phyloP scores from a whole-genome alignment of 2,329 filamentous ascomycete species.

The Gaeumannomyces sp. region DNA sequence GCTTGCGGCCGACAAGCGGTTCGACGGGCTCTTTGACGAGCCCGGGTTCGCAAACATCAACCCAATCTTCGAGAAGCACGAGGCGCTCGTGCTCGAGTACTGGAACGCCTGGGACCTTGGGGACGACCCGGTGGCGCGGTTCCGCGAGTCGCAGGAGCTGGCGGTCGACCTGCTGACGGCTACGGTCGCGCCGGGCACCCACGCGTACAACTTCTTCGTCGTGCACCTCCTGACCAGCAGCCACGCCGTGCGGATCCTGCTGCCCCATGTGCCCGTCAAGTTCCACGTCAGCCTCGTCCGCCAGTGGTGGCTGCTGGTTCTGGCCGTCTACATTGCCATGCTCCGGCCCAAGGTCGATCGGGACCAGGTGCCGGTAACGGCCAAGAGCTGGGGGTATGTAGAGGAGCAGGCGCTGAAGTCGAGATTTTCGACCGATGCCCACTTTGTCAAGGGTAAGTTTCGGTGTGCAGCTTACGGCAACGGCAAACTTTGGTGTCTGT shows the following conservation, averaged over 20 bases:
- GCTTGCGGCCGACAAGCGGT: slow-evolving; percentile 61
- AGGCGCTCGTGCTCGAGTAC: slow-evolving; percentile 70
- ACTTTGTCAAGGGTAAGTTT: slow-evolving; percentile 72
- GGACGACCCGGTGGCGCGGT: slow-evolving; percentile 61
- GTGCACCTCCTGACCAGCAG: slow-evolving; percentile 78
- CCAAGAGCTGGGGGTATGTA: slow-evolving; percentile 72
- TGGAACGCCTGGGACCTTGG: slow-evolving; percentile 82
- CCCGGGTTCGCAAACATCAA: slow-evolving; percentile 58
- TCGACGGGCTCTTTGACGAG: slow-evolving; percentile 59
- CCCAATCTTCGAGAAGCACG: slow-evolving; percentile 60
- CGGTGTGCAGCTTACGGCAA: neutral
- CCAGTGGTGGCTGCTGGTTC: slow-evolving; percentile 83
- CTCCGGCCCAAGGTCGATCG: slow-evolving; percentile 65
- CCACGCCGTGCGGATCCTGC: slow-evolving; percentile 79
- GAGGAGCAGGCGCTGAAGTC: slow-evolving; percentile 64
- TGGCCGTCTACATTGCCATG: slow-evolving; percentile 72
- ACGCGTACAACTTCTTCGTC: slow-evolving; percentile 76
- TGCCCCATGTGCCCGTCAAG: slow-evolving; percentile 68
- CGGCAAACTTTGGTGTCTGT: neutral
- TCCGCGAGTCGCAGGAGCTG: slow-evolving; percentile 62
- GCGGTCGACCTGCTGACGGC: slow-evolving; percentile 57
- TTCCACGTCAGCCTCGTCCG: slow-evolving; percentile 69
- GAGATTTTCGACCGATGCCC: slow-evolving; percentile 63
- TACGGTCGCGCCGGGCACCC: slow-evolving; percentile 49
- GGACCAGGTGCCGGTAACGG: slow-evolving; percentile 56